Base-by-base conservation (phyloP, 2,329 filamentous ascomycete species). In the Dryadomyces quercus-mongolicae region DNA sequence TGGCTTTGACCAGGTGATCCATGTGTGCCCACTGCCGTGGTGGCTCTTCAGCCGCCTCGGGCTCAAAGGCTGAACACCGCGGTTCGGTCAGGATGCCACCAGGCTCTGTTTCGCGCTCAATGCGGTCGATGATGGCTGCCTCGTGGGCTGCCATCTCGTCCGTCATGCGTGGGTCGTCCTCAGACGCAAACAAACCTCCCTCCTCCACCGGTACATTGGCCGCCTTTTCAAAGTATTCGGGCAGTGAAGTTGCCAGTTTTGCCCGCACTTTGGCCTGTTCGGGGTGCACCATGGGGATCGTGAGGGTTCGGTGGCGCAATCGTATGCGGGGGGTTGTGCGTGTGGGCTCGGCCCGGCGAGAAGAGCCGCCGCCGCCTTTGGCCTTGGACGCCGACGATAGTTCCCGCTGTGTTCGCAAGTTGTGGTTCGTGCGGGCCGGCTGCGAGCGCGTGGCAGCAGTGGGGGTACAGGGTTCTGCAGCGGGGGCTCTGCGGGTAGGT, bases 1-100 rank as follows among this genome's bases (percentile, higher is more conserved):
- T 84, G 57, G 95, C 91, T 49, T 84, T 84, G 48, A 86, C 75
- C 53, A 97, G 76, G 65, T 97, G 88, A 63, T 97, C 91, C 64
- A 82, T 79, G 61, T 94, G 90, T n/a, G 86, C 83, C 74, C 88
- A 97, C 63, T 93, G 88, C 52, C 79, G 77, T 0, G 82, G 79
- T 0, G 87, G 87, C 62, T 94, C 86, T 55, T 88, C 83, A 56
- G 72, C 73, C 13, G 81, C 74, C 58, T 93, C 87, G 0, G 87
- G 86, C 18, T 83, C 76, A 61, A 87, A 93, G 22, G 85, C 71
- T 2, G 83, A 84, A 64, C 87, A 92, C 56, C 77, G 75, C 56
- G 82, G 81, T 53, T 76, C 71, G 51, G 85, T 89, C 31, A 96
- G 74, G 4, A 90, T 66, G 2, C 89, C 88, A 16, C 90, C 91